A percentile compares a stretch with the other conserved stretches of the same genome.
phyloP scores from a whole-genome alignment of 176 grass and related monocot genomes.

The Triticum timopheevii region DNA sequence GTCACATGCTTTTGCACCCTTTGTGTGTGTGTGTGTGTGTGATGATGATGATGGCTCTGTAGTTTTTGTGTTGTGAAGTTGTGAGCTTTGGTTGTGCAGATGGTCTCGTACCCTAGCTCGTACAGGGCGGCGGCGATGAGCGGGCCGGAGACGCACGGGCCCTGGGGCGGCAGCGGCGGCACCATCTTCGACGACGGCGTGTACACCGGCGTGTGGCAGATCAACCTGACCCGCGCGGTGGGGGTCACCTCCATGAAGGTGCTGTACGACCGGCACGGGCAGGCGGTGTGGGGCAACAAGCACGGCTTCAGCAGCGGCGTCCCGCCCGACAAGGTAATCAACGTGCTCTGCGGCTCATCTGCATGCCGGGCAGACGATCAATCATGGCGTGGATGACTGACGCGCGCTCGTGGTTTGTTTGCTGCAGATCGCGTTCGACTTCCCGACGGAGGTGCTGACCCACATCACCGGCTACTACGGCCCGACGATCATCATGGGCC shows the following conservation, averaged over 20 bases:
- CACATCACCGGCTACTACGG: slow-evolving; percentile 86
- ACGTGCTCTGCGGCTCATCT: neutral
- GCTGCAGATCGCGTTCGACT: slow-evolving; percentile 75
- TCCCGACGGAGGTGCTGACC: slow-evolving; percentile 79
- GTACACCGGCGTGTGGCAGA: slow-evolving; percentile 77
- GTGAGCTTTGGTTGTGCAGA: slow-evolving; percentile 40
- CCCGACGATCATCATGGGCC: slow-evolving; percentile 74
- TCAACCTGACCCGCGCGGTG: slow-evolving; percentile 69
- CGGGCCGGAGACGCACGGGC: slow-evolving; percentile 62
- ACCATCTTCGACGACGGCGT: slow-evolving; percentile 93
- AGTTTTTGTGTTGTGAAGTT: neutral
- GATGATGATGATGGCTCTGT: neutral
- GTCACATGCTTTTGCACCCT: slow-evolving; percentile 13
- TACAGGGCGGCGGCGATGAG: slow-evolving; percentile 35
- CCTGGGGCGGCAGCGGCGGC: slow-evolving; percentile 94
- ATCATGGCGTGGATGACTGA: neutral
- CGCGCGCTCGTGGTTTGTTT: neutral
- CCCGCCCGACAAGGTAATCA: slow-evolving; percentile 67
- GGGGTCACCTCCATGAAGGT: slow-evolving; percentile 82
- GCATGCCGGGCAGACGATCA: neutral
- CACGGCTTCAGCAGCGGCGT: slow-evolving; percentile 73
- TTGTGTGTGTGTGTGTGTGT: neutral
- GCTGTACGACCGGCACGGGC: slow-evolving; percentile 85
- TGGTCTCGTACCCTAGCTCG: slow-evolving; percentile 54
- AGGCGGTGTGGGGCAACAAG: slow-evolving; percentile 95